Conservation (phyloP, 2,329 filamentous ascomycete genomes). For the Ceratocystiopsis sp. region DNA sequence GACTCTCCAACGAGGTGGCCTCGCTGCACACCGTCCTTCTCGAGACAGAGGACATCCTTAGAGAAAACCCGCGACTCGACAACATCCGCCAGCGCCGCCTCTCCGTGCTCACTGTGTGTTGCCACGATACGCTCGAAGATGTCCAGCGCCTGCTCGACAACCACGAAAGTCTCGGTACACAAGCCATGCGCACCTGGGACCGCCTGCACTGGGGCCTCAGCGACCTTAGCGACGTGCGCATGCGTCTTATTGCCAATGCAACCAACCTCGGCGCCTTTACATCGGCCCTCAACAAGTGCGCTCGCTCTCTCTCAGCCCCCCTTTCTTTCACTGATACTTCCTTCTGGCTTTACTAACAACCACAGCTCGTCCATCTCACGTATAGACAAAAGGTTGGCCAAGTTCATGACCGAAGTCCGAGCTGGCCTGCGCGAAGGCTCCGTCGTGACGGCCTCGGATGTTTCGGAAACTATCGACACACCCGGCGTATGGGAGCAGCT, state of each 20-base stretch:
- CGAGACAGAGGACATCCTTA: constrained; percentile 13
- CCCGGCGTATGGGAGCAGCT: constrained; percentile 12
- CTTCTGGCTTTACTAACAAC: neutral
- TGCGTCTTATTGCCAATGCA: constrained; percentile 11
- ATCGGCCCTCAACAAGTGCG: constrained; percentile 11
- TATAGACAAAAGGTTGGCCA: constrained; percentile 12
- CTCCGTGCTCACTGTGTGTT: constrained; percentile 9
- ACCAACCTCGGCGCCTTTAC: constrained; percentile 14
- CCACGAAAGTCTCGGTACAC: constrained; percentile 13
- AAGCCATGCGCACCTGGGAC: constrained; percentile 14
- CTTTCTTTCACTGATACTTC: neutral
- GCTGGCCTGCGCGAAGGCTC: constrained; percentile 13
- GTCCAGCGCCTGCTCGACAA: constrained; percentile 11
- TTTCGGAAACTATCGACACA: constrained; percentile 11
- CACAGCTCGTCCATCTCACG: constrained; percentile 12
- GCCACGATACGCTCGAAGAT: constrained; percentile 10
- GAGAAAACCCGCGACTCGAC: constrained; percentile 9
- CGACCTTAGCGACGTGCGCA: constrained; percentile 13
- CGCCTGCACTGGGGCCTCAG: constrained; percentile 13
- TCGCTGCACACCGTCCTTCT: constrained; percentile 14
- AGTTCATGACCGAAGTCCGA: constrained; percentile 13
- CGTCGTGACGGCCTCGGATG: constrained; percentile 10
- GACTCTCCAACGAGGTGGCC: constrained; percentile 12
- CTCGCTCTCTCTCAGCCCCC: neutral
- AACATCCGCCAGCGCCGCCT: constrained; percentile 9